Base-by-base conservation (phyloP, 768 basidiomycete species). In the Podaxis mareebaensis region DNA sequence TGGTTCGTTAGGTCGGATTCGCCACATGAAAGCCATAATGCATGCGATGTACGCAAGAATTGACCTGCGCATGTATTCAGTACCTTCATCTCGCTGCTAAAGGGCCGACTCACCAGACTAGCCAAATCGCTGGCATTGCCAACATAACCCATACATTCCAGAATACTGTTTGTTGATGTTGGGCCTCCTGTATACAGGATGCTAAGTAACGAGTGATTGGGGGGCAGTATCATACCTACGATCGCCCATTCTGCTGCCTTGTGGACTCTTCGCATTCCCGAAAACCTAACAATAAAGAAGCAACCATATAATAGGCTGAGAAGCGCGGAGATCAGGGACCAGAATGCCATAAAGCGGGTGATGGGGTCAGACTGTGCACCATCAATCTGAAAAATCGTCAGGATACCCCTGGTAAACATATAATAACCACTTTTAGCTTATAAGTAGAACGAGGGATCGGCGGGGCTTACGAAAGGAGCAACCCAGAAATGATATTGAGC, bases 281-380 rank as follows among this genome's bases (percentile, higher is more conserved):
- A 83, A 62, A 89, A 88, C n/a, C 85, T 79, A 36, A 88, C 73
- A 22, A 86, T 87, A 67, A 83, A 89, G 38, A 85, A 75, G 66
- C 87, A 85, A 0, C 87, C 87, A 65, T 80, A 88, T 2, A 80
- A 76, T 17, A 88, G 72, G 67, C 86, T 87, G 77, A 88, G 80
- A 46, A 88, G 67, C 1, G 86, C 84, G 28, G 81, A 87, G 0
- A 82, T 75, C 42, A 88, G 73, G 4, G 87, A 85, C 40, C 83
- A 74, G 17, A 88, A 75, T 0, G 85, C 83, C 0, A 81, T 74
- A 17, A 83, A 85, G 60, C 86, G 79, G 1, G 79, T 81, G 22
- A 87, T 62, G 0, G 85, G 81, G 66, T 87, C 82, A 3, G 70
- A 67, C 0, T 78, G 77, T 20, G 84, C 83, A 28, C 63, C 66